phyloP scores from a whole-genome alignment of 768 basidiomycete species.

The Tylopilus sp. region DNA sequence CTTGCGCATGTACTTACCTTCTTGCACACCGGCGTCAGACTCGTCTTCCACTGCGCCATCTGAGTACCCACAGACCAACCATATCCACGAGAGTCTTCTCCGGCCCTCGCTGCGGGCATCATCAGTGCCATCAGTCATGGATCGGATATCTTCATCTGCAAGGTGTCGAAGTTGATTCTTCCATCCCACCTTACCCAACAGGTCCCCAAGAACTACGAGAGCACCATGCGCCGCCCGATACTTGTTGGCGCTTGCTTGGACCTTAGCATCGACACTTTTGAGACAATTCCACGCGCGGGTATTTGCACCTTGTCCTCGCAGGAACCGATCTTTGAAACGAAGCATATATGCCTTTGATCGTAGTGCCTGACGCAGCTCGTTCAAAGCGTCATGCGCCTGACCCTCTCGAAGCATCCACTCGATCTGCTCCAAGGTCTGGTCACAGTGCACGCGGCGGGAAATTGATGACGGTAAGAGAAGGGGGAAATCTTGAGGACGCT shows the following conservation, averaged over 20 bases:
- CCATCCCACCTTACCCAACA: background rate
- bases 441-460: background rate
- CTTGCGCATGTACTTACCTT: background rate
- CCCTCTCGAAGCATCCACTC: background rate
- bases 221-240: background rate
- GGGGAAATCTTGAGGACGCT: background rate
- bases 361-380: background rate
- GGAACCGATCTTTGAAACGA: background rate
- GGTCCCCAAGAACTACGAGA: background rate
- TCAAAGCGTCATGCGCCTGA: background rate
- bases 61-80: background rate
- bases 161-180: background rate
- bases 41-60: background rate
- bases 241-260: background rate
- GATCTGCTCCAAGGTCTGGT: background rate
- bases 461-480: background rate
- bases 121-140: background rate
- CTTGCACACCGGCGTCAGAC: background rate
- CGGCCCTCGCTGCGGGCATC: background rate
- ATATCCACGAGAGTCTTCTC: too few relatives aligned
- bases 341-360: background rate
- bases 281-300: background rate
- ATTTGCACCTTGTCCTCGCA: background rate
- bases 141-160: background rate
- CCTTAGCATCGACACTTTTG: background rate